These are phyloP conservation scores for Discostella pseudostelligera DNA, from an alignment of 108 stramenopile genomes.

Conservation along the genomic window DNA sequence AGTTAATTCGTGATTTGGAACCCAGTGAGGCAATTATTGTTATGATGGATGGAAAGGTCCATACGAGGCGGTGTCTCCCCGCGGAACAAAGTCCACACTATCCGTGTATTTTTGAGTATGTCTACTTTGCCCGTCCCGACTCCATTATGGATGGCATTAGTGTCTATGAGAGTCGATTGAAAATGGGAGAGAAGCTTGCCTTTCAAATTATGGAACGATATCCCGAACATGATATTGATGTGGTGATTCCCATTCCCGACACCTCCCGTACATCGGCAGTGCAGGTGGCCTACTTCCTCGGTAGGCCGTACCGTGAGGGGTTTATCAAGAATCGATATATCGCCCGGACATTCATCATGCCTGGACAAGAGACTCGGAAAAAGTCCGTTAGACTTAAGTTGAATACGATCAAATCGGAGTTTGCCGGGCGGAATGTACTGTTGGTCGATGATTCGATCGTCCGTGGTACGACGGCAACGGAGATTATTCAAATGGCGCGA, in stretches of 20 bases:
- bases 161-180: constrained; percentile 95
- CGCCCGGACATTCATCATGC: constrained; percentile 99
- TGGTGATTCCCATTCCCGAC: constrained; percentile 98
- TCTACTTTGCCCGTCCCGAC: constrained; percentile 99
- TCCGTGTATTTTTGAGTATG: constrained; percentile 99
- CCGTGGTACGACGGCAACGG: constrained; percentile 94
- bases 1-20: constrained; percentile 86
- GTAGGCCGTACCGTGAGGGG: constrained; percentile 94
- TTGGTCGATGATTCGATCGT: constrained; percentile 98
- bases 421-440: constrained; percentile 87
- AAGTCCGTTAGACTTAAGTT: constrained; percentile 98
- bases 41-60: constrained; percentile 77
- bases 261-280: constrained; percentile 93
- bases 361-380: constrained; percentile 93
- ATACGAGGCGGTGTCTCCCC: constrained; percentile 59
- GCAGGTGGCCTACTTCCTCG: constrained; percentile 86
- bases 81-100: constrained; percentile 36
- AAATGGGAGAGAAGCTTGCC: constrained; percentile 98
- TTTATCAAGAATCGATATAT: constrained; percentile 99
- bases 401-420: constrained; percentile 95
- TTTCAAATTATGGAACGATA: constrained; percentile 70
- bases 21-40: constrained; percentile 95
- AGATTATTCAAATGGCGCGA: constrained; percentile 98
- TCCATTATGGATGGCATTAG: constrained; percentile 96
- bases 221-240: constrained; percentile 96